Evolutionary conservation across 768 basidiomycete genomes (phyloP).

Genomic region (Boletus rubescentipes): DNA sequence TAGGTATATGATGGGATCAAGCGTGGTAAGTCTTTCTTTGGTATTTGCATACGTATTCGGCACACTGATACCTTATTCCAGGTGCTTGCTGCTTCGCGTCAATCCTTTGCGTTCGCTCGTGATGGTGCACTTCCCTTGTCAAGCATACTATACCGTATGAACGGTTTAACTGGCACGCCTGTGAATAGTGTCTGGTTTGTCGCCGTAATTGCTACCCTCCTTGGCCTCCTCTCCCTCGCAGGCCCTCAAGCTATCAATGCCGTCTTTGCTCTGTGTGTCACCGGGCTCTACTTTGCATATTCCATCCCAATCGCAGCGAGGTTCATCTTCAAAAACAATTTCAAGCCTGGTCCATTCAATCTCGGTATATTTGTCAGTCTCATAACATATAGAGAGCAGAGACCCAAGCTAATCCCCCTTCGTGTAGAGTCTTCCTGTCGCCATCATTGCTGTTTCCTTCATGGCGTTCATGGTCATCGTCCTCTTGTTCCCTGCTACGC

Average conservation of each 20-base stretch:
- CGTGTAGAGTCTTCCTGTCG: slow-evolving; percentile 52
- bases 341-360: slow-evolving; percentile 47
- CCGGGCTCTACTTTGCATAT: slow-evolving; percentile 46
- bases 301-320: slow-evolving; percentile 51
- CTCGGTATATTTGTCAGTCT: slow-evolving; percentile 42
- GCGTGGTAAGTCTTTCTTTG: slow-evolving; percentile 35
- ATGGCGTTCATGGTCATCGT: slow-evolving; percentile 65
- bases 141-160: slow-evolving; percentile 50
- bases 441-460: slow-evolving; percentile 52
- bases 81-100: slow-evolving; percentile 44
- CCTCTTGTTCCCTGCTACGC: slow-evolving; percentile 61
- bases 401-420: slow-evolving; percentile 4
- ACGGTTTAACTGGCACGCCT: slow-evolving; percentile 49
- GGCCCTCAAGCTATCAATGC: slow-evolving; percentile 56
- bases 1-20: slow-evolving; percentile 51
- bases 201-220: slow-evolving; percentile 36
- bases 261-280: slow-evolving; percentile 50
- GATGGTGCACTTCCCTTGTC: slow-evolving; percentile 48
- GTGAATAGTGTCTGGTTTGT: slow-evolving; percentile 59
- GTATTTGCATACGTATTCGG: background rate
- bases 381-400: background rate
- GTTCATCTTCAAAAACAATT: slow-evolving; percentile 44
- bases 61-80: slow-evolving; percentile 14
- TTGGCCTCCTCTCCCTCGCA: slow-evolving; percentile 55
- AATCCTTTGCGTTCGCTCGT: too few relatives aligned